Conservation (phyloP, 345 rosid genomes). For the Angophora floribunda region DNA sequence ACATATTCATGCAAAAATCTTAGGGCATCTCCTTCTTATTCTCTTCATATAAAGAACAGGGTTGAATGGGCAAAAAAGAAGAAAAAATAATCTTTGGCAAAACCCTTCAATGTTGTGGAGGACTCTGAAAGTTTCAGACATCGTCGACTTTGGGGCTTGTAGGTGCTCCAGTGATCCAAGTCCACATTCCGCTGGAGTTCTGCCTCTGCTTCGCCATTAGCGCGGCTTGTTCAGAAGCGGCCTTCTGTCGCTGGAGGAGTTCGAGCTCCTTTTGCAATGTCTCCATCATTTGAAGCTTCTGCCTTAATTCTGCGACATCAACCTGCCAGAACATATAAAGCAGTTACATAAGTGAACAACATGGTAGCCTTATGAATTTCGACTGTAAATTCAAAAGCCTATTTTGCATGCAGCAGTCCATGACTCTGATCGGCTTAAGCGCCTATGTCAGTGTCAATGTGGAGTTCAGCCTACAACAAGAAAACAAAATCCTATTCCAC, state of each 20-base stretch:
- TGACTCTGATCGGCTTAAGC: not conserved
- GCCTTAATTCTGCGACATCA: slow-evolving; percentile 91
- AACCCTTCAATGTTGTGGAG: not conserved
- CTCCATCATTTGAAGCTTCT: slow-evolving; percentile 87
- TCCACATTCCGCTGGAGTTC: slow-evolving; percentile 92
- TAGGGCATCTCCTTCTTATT: not conserved
- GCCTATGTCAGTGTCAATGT: not conserved
- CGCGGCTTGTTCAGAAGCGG: slow-evolving; percentile 92
- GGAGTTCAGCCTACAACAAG: not conserved
- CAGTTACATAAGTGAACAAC: not conserved
- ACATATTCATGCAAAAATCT: not conserved
- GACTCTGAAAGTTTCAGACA: not conserved
- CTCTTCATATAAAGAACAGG: not conserved
- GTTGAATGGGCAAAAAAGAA: not conserved
- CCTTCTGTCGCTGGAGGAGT: slow-evolving; percentile 89
- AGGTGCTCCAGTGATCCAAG: slow-evolving; percentile 92
- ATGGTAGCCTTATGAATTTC: not conserved
- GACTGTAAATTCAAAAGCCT: not conserved
- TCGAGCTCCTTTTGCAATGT: slow-evolving; percentile 83
- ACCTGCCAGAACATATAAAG: slow-evolving; percentile 37
- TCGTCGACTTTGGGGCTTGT: slow-evolving; percentile 13
- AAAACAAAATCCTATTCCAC: not conserved
- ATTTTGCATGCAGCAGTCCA: not conserved
- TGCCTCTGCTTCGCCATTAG: slow-evolving; percentile 60
- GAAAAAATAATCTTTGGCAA: not conserved